Base-by-base conservation (phyloP, 106 monocot species). In the Phalaenopsis equestris region DNA sequence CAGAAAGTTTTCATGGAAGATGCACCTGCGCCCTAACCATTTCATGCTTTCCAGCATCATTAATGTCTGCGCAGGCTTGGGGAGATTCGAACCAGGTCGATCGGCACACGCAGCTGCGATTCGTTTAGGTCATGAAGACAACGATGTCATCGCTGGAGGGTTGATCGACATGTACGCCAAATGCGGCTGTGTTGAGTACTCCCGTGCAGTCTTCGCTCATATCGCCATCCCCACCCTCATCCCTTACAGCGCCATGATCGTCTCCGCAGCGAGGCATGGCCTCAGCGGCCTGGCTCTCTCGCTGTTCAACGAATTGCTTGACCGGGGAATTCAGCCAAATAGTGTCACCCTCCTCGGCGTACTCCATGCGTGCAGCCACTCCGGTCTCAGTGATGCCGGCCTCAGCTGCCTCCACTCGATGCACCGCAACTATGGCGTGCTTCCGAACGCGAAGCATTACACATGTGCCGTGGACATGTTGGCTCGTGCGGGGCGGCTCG, bases 161-260 rank as follows among this genome's bases (percentile, higher is more conserved):
- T 67, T 97, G 81, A 85, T 97, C 12, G 96, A 97, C 67, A 94
- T 97, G 96, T 97, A 97, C 37, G 81, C 94, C 3, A 97, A 97
- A 77, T 94, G 92, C 17, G 94, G 96, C 7, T 87, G 55, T 74
- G 47, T 94, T 16, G 90, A 86, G 12, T 81, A 82, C 30, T 86
- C 92, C 16, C 84, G 45, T 23, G 83, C 84, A 65, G 94, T 94
- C 67, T 97, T 97, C 68, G 24, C 72, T 41, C 79, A 75, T 7
- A 91, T 97, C 1, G 23, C 30, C 10, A n/a, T 16, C 6, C 88
- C 88, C 16, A 83, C 87, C 11, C 65, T 97, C 5, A 49, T 97
- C 0, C 80, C 90, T 3, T 94, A 78, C 85, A 89, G 92, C 17
- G 81, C 96, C 18, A 91, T 94, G 89, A 97, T 97, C 64, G 85